Percentiles rank a stretch among this genome's conserved stretches.
phyloP scores from a whole-genome alignment of 495 filamentous ascomycete species.

The Aspergillus sclerotioniger region DNA sequence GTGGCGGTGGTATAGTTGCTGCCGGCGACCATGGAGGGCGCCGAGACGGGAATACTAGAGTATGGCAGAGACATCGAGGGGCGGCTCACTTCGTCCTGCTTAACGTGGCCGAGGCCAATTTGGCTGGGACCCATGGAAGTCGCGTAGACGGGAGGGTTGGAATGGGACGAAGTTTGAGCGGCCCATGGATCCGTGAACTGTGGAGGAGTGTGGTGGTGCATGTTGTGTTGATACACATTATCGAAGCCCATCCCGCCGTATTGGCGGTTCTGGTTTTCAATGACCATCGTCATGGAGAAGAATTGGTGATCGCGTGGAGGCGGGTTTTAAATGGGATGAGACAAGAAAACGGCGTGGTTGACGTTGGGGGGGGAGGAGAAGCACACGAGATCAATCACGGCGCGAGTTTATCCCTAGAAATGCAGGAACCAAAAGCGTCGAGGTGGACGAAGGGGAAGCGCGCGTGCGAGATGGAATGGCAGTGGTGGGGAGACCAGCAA shows the following conservation, averaged over 20 bases:
- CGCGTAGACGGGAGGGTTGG: constrained; percentile 53
- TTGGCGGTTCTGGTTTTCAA: constrained; percentile 80
- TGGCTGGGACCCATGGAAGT: constrained; percentile 58
- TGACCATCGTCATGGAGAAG: constrained; percentile 79
- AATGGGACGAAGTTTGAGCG: constrained; percentile 54
- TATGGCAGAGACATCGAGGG: constrained; percentile 73
- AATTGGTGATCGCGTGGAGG: constrained; percentile 12
- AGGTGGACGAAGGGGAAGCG: neutral
- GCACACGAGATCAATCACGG: no score
- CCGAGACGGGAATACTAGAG: constrained; percentile 66
- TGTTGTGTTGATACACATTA: constrained; percentile 65
- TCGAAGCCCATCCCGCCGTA: constrained; percentile 82
- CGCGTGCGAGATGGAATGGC: neutral
- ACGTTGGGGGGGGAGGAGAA: constrained; percentile 27
- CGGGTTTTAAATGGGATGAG: neutral
- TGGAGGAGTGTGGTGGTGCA: constrained; percentile 65
- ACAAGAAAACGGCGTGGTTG: constrained; percentile 10
- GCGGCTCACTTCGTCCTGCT: constrained; percentile 57
- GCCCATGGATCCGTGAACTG: constrained; percentile 95
- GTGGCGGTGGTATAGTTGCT: constrained; percentile 60
- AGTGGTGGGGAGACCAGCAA: constrained; percentile 1
- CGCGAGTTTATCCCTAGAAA: constrained; percentile 15
- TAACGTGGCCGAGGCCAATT: constrained; percentile 48
- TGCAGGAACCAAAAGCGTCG: constrained; percentile 14
- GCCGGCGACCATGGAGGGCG: constrained; percentile 66